A percentile compares a stretch with the other conserved stretches of the same genome.
phyloP scores from a whole-genome alignment of 352 stramenopile genomes.

The Halophytophthora polymorphica region DNA sequence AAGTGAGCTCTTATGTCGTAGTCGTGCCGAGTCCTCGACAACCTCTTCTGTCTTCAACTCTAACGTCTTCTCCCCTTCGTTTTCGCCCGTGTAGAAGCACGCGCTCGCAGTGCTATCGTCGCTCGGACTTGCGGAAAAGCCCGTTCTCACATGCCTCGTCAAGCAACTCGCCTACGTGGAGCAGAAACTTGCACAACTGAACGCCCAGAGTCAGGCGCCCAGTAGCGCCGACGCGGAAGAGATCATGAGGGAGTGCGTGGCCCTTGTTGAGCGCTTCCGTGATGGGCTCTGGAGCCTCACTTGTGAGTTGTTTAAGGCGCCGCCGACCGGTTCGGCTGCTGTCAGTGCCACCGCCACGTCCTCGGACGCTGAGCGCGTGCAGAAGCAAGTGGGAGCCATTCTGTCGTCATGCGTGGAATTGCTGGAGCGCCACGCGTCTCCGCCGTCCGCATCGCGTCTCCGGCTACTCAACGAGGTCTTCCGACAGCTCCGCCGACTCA shows the following conservation, averaged over 20 bases:
- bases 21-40: background rate
- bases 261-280: conserved; percentile 59
- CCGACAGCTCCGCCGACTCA: conserved; percentile 58
- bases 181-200: conserved; percentile 35
- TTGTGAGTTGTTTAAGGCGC: conserved; percentile 67
- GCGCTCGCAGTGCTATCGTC: conserved; percentile 55
- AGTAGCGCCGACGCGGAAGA: conserved; percentile 15
- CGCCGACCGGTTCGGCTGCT: conserved; percentile 18
- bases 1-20: conserved; percentile 23
- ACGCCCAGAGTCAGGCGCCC: conserved; percentile 16
- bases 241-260: conserved; percentile 55
- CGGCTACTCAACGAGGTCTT: conserved; percentile 66
- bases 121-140: conserved; percentile 61
- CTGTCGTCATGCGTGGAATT: conserved; percentile 45
- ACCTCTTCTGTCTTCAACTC: background rate
- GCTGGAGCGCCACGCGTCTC: conserved; percentile 46
- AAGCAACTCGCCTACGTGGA: conserved; percentile 73
- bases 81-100: conserved; percentile 31
- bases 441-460: conserved; percentile 35
- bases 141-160: conserved; percentile 55
- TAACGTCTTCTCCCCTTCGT: conserved; percentile 4
- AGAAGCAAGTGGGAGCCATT: conserved; percentile 58
- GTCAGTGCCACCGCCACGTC: conserved; percentile 44
- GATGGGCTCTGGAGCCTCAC: conserved; percentile 71
- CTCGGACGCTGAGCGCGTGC: conserved; percentile 59